Base-by-base conservation (phyloP, 202 grass and related monocot species). In the Tripidium arundinaceum region DNA sequence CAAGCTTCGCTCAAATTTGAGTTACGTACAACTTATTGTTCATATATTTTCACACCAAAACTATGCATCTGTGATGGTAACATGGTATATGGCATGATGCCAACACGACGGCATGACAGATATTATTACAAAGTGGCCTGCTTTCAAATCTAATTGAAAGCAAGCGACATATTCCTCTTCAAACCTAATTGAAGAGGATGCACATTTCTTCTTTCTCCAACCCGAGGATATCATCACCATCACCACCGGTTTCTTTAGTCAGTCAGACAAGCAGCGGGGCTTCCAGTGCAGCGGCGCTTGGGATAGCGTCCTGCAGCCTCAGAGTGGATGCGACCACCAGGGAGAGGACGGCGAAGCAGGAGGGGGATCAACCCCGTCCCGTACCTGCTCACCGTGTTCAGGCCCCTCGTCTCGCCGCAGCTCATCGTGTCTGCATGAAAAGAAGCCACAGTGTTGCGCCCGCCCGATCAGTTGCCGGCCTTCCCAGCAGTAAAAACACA, bases 351-450 rank as follows among this genome's bases (percentile, higher is more conserved):
- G 84, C 88, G 40, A 87, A 87, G 81, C 84, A 81, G 0, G 88
- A 76, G 4, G 88, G 88, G 31, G 31, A 90, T 86, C 70, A 90
- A 39, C 0, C 84, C 88, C 33, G 80, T 80, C 14, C 88, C 84
- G 47, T 87, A 90, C 63, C 88, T 76, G 63, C 88, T 90, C 36
- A 84, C 77, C 36, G 88, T 75, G 76, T 87, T 70, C 6, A 83
- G 80, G 0, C 88, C 88, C 47, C 84, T 66, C 13, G 41, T 83
- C 47, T 84, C 84, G 13, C 81, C 69, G 39, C 88, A 87, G 64
- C 49, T 65, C 4, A 40, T 59, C 11, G 74, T 73, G 45, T 50
- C 74, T 87, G 79, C 31, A 68, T 4, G 10, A 4, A 10, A 7
- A 11, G 11, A 59, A 4, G 11, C 2, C 6, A 80, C 11, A 2